Evolutionary conservation across 2,329 filamentous ascomycete species (phyloP).

Genomic region (Simplicillium sp.): DNA sequence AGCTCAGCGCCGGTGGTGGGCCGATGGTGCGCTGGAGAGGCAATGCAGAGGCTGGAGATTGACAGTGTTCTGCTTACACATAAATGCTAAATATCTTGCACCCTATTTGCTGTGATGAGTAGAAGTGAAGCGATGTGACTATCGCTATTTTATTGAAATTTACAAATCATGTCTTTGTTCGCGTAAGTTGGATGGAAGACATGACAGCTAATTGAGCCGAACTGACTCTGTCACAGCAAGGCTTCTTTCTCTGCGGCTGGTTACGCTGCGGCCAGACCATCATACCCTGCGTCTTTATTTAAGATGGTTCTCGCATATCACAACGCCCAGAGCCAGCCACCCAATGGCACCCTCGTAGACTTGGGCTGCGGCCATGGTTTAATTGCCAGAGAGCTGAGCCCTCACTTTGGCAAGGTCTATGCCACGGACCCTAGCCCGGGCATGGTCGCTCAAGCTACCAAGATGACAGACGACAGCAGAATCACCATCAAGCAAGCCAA

Average conservation of each 20-base stretch:
- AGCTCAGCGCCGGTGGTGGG: neutral
- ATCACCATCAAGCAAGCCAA: slow-evolving; percentile 38
- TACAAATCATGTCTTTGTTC: slow-evolving; percentile 35
- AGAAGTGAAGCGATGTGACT: too few relatives aligned
- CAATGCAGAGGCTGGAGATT: neutral
- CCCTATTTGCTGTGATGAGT: neutral
- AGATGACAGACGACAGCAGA: slow-evolving; percentile 28
- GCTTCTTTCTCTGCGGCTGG: slow-evolving; percentile 39
- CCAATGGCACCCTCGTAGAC: slow-evolving; percentile 34
- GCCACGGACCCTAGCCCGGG: slow-evolving; percentile 47
- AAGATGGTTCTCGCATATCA: slow-evolving; percentile 45
- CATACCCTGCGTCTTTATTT: slow-evolving; percentile 47
- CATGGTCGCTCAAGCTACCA: slow-evolving; percentile 44
- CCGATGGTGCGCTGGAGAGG: too few relatives aligned
- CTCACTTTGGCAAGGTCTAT: slow-evolving; percentile 39
- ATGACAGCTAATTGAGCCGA: neutral
- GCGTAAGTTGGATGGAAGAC: slow-evolving; percentile 23
- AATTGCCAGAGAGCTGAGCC: slow-evolving; percentile 41
- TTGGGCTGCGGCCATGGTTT: slow-evolving; percentile 56
- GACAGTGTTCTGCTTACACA: too few relatives aligned
- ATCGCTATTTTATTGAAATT: too few relatives aligned
- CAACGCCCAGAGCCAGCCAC: slow-evolving; percentile 18
- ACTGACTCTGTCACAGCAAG: too few relatives aligned
- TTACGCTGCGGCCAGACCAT: slow-evolving; percentile 52
- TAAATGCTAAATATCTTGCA: too few relatives aligned